Evolutionary conservation across 306 rosid species (phyloP).

Genomic region (Luffa acutangula): DNA sequence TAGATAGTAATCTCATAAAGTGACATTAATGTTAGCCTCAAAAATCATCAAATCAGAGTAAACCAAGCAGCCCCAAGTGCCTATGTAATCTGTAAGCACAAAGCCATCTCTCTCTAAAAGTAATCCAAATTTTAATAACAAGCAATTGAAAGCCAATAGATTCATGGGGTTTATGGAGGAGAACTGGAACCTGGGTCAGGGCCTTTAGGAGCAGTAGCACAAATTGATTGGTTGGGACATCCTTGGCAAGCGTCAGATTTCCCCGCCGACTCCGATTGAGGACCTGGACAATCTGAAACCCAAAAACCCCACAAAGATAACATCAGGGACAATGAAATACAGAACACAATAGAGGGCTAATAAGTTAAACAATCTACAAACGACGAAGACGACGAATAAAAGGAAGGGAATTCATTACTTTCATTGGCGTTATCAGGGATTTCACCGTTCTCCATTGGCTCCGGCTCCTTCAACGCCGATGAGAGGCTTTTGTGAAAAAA

Average conservation of each 20-base stretch:
- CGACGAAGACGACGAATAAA: neutral
- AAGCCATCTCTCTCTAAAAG: neutral
- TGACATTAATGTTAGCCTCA: neutral
- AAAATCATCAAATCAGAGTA: neutral
- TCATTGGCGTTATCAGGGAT: slow-evolving; percentile 81
- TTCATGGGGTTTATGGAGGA: neutral
- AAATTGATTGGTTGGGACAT: slow-evolving; percentile 79
- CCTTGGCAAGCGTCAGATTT: slow-evolving; percentile 71
- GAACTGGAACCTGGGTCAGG: slow-evolving; percentile 67
- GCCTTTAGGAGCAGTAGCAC: slow-evolving; percentile 92
- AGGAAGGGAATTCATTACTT: slow-evolving; percentile 33
- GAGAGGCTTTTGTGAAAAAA: neutral
- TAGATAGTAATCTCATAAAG: neutral
- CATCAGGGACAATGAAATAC: neutral
- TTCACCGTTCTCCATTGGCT: slow-evolving; percentile 57
- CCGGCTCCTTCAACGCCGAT: neutral
- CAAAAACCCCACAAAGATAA: neutral
- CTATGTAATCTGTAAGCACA: neutral
- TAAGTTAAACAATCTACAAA: neutral
- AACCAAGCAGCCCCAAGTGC: neutral
- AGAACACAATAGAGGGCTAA: neutral
- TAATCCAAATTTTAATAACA: neutral
- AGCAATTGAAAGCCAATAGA: neutral
- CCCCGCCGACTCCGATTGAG: slow-evolving; percentile 80
- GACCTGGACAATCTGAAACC: slow-evolving; percentile 79